These are phyloP conservation scores for Cryphonectria radicalis DNA, from an alignment of 2,329 filamentous ascomycete species.

Conservation along the genomic window DNA sequence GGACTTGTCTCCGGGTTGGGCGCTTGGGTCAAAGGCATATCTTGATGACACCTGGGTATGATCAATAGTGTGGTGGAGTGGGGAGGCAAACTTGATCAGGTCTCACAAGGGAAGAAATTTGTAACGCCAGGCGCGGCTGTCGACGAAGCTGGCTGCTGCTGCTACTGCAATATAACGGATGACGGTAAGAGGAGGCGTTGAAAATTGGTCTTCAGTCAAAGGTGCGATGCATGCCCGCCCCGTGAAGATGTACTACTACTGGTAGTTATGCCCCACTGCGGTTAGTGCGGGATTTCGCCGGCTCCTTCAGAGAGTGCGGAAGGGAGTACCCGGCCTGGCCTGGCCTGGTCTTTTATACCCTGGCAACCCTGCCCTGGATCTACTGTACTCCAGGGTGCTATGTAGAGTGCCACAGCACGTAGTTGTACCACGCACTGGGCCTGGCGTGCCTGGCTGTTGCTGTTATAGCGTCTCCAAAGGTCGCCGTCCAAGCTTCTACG, in stretches of 20 bases:
- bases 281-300: slow-evolving; percentile 13
- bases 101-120: background rate
- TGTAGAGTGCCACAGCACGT: background rate
- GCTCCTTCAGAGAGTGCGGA: slow-evolving; percentile 1
- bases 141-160: background rate
- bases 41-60: background rate
- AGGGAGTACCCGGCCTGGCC: slow-evolving; percentile 17
- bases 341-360: background rate
- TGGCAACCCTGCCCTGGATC: background rate
- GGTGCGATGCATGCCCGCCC: background rate
- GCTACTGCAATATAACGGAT: background rate
- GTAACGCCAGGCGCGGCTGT: slow-evolving; percentile 1
- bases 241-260: background rate
- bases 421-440: background rate
- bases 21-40: background rate
- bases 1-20: background rate
- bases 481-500: background rate
- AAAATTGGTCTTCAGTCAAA: background rate
- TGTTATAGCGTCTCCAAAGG: background rate
- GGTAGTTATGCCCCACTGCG: slow-evolving; percentile 3
- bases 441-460: background rate
- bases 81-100: background rate
- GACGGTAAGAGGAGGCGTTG: background rate
- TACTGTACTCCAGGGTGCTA: no score
- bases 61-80: background rate